Evolutionary conservation across 768 basidiomycete species (phyloP), one percentile per base, ranked within the genome.

Genomic region (Gelatoporia subvermispora): DNA sequence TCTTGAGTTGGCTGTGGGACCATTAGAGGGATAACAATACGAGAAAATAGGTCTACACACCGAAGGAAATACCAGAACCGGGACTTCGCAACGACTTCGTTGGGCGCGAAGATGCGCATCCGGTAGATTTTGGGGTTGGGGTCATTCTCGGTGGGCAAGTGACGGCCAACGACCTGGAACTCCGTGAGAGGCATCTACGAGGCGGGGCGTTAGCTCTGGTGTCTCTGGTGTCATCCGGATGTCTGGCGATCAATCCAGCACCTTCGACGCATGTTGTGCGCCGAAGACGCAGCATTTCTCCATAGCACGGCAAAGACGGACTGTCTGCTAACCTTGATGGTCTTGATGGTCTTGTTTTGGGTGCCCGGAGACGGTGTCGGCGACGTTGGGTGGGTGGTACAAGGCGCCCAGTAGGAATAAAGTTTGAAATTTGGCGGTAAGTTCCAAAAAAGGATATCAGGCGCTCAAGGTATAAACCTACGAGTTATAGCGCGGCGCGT

Each of bases 41-140:
- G 21, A 34, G 21, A 8, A 53, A 34, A 20, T n/a, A 9, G 24
- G 18, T 5, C 28, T 3, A 60, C 82, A 60, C 55, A 88, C 88
- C 87, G 84, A 52, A 99, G 77, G 84, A 95, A 99, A 76, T 97
- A 97, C 95, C 96, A 98, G 87, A 96, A 99, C 51, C 95, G 85
- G 43, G 92, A 95, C 78, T 99, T 98, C 62, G 96, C 95, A 63
- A 99, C 93, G 58, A 97, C 93, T 55, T 96, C 92, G 69, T 97
- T 97, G 57, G 93, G 92, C 57, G 96, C 93, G 67, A 98, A 99
- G 65, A 98, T 96, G 71, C 95, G 88, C 95, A 97, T 97, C 62
- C 95, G 88, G 80, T 90, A 97, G 72, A 98, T 94, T 82, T 98
- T 97, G 53, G 96, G 96, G 52, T 79, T 89, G 48, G 92, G 91